Conservation (phyloP, 1,284 basidiomycete species). For the Puccinia polysora region DNA sequence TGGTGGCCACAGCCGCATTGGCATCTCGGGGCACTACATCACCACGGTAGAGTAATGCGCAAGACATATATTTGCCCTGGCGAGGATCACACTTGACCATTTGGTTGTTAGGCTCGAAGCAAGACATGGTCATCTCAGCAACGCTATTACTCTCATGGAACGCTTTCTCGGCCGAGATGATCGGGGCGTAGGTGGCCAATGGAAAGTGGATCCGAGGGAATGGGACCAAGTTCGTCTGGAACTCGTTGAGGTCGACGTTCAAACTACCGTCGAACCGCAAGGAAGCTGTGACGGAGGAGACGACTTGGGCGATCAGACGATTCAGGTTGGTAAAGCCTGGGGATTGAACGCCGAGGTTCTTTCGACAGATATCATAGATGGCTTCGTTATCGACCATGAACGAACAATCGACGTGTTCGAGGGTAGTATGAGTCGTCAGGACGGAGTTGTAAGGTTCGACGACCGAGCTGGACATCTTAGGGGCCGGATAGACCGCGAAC, state of each 20-base stretch:
- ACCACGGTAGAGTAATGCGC: conserved; percentile 64
- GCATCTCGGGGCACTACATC: too few species aligned
- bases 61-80: conserved; percentile 76
- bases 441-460: conserved; percentile 99
- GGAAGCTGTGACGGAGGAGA: conserved; percentile 94
- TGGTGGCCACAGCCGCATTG: too few species aligned
- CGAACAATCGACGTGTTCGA: conserved; percentile 65
- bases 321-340: conserved; percentile 95
- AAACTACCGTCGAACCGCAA: conserved; percentile 95
- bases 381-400: conserved; percentile 54
- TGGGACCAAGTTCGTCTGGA: conserved; percentile 94
- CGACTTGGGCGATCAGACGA: conserved; percentile 86
- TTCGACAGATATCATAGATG: conserved; percentile 99
- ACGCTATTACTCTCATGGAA: conserved; percentile 97
- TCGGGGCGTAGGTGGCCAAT: conserved; percentile 88
- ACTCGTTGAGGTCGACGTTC: conserved; percentile 97
- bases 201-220: conserved; percentile 91
- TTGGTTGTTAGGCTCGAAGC: conserved; percentile 96
- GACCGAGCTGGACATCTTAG: conserved; percentile 88
- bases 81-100: conserved; percentile 63
- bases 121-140: conserved; percentile 95
- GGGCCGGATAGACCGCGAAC: conserved; percentile 96
- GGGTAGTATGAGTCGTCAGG: conserved; percentile 95
- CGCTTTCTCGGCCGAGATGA: conserved; percentile 74
- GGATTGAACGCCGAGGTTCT: conserved; percentile 76